Evolutionary conservation across 371 early-diverging fungal species (phyloP), one percentile per base, ranked within the genome.

Genomic region (Circinella minor): DNA sequence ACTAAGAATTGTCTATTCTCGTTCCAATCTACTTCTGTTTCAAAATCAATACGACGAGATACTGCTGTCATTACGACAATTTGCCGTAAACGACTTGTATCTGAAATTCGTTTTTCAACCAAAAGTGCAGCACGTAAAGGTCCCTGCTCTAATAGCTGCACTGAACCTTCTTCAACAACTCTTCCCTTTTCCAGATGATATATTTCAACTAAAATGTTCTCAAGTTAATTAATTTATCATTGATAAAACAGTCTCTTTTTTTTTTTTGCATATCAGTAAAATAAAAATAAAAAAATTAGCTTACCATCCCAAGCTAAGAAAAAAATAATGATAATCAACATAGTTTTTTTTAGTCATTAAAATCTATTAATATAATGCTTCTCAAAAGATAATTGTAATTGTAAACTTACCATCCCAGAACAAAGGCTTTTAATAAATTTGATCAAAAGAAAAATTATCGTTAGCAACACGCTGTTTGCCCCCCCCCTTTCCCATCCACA

Each of bases 21-120:
- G 67, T 96, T 81, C 99, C 99, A 98, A 48, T 94, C 90, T 3
- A 96, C 93, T 15, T 88, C 86, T 54, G 90, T 95, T 34, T 92
- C 92, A 81, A 98, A 98, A 63, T 96, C 97, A 34, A 98, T 66
- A 0, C 90, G 84, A n/a, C 85, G 81, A 36, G 94, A 92, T 0
- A 75, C 72, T 0, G 94, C 79, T 43, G 83, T 75, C 49, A 99
- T 78, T 34, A 90, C 88, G 49, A 97, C 92, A 27, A 77, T 82
- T 81, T 97, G 97, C 14, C 75, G 80, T 3, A 96, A 77, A 11
- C 77, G 78, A 77, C 95, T 94, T 3, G 75, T 80, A 37, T 85
- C 72, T 4, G 92, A 86, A 7, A 98, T 74, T 13, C 86, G 80
- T 61, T 91, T 87, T 60, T 81, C 78, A n/a, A 93, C 89, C 15